Conservation (phyloP, 148 eudicot species). For the Amaranthus cruentus region DNA sequence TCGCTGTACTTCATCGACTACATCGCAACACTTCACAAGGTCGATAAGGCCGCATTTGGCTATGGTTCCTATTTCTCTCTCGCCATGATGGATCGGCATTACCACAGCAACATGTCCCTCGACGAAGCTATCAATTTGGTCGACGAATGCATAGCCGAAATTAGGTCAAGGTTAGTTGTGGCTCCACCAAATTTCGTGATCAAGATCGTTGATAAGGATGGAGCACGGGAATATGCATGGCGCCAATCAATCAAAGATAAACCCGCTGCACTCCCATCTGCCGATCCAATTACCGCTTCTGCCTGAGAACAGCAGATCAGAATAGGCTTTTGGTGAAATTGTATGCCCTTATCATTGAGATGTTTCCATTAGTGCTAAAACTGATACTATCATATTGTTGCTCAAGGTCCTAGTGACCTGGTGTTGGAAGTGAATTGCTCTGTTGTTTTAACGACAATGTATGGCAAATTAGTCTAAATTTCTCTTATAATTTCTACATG, state of each 20-base stretch:
- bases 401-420: too few relatives aligned
- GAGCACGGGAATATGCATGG: constrained; percentile 77
- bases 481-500: too few relatives aligned
- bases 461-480: too few relatives aligned
- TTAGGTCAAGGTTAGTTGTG: constrained; percentile 68
- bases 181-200: constrained; percentile 90
- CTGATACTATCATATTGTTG: too few relatives aligned
- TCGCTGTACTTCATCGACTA: constrained; percentile 81
- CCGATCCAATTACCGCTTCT: constrained; percentile 27
- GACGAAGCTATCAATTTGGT: constrained; percentile 75
- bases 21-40: constrained; percentile 78
- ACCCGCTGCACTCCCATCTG: constrained; percentile 7
- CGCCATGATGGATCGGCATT: constrained; percentile 86
- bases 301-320: constrained; percentile 4
- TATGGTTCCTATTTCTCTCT: constrained; percentile 80
- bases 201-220: constrained; percentile 75
- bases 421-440: too few relatives aligned
- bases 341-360: too few relatives aligned
- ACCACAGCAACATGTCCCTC: constrained; percentile 57
- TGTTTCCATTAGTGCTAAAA: too few relatives aligned
- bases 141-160: constrained; percentile 71
- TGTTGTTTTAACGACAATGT: too few relatives aligned
- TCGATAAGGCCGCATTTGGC: constrained; percentile 81
- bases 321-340: too few relatives aligned
- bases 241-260: constrained; percentile 65